Base-by-base conservation (phyloP, 2,329 filamentous ascomycete species). In the Uncinocarpus reesii region DNA sequence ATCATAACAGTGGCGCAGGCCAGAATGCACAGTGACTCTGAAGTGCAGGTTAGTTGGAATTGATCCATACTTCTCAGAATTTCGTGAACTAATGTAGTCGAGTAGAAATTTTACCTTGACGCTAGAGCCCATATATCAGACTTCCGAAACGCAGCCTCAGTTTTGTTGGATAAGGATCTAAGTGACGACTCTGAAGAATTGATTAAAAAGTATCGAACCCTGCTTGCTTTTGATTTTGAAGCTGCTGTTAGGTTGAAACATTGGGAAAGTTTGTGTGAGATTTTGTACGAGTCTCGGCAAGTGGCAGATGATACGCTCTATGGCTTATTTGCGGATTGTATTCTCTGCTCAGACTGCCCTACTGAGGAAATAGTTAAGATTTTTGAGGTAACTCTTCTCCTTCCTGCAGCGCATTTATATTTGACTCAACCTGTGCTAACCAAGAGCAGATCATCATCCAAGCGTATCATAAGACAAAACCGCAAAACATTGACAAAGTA, bases 201-300 rank as follows among this genome's bases (percentile, higher is more conserved):
- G 13, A 57, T 70, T 5, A 64, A 67, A 1, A 89, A 87, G 58
- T 68, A 84, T 29, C 73, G 80, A 4, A 76, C 79, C 2, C 65
- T 94, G 15, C 69, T 86, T 6, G 78, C 83, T 0, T 85, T 89
- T 54, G 84, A 92, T 55, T 84, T 94, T 52, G 88, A 95, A 67
- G 83, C 80, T 2, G 79, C 82, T 0, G 67, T 84, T 32, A 73
- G 71, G 26, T 69, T 92, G 3, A 76, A 79, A 51, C 71, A 75
- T 16, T 92, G 82, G 83, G 76, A 84, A 36, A 73, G 77, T 31
- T 67, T 93, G 1, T 68, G 72, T 4, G 63, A 68, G 13, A 76
- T 87, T 6, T 74, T 92, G 18, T 65, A 73, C 15, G 66, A 56
- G 48, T 56, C 59, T n/a, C 49, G 51, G 4, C 18, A 52, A 2